Evolutionary conservation across 2,329 filamentous ascomycete genomes (phyloP).

Genomic region (Scopulariopsis brevicaulis): DNA sequence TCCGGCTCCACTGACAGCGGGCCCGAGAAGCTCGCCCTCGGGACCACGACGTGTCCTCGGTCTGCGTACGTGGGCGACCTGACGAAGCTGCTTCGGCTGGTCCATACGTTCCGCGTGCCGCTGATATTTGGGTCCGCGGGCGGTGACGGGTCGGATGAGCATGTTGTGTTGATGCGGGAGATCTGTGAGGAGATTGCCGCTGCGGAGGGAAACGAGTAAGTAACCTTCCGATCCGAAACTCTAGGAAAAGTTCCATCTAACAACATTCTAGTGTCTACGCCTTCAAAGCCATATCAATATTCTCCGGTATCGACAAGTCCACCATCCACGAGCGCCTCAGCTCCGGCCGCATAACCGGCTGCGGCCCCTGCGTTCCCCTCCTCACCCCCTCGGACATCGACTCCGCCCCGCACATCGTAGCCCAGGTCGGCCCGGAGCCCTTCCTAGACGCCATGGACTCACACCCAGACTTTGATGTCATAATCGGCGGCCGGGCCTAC

Average conservation of each 20-base stretch:
- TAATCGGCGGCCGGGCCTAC: constrained; percentile 33
- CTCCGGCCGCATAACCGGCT: constrained; percentile 18
- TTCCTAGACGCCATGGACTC: constrained; percentile 27
- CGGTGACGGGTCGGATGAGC: constrained; percentile 32
- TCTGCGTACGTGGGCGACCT: constrained; percentile 30
- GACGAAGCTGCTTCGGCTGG: constrained; percentile 21
- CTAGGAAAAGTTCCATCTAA: background rate
- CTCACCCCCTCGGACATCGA: constrained; percentile 25
- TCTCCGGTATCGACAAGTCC: constrained; percentile 23
- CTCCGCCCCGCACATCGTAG: constrained; percentile 22
- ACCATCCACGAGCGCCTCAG: constrained; percentile 16
- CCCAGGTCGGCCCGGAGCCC: constrained; percentile 34
- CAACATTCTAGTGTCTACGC: background rate
- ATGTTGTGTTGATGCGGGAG: constrained; percentile 25
- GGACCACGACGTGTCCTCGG: constrained; percentile 24
- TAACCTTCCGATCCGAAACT: background rate
- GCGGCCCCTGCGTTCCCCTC: constrained; percentile 26
- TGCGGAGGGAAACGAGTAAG: background rate
- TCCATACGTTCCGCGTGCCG: constrained; percentile 19
- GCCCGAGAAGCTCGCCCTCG: constrained; percentile 27
- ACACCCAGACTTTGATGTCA: constrained; percentile 29
- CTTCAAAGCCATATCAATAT: constrained; percentile 24
- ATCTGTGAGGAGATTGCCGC: constrained; percentile 23
- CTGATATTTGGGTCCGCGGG: constrained; percentile 32
- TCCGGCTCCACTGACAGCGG: constrained; percentile 22